Evolutionary conservation across 23 red algal species (phyloP).

Genomic region (Gracilariopsis chorda): DNA sequence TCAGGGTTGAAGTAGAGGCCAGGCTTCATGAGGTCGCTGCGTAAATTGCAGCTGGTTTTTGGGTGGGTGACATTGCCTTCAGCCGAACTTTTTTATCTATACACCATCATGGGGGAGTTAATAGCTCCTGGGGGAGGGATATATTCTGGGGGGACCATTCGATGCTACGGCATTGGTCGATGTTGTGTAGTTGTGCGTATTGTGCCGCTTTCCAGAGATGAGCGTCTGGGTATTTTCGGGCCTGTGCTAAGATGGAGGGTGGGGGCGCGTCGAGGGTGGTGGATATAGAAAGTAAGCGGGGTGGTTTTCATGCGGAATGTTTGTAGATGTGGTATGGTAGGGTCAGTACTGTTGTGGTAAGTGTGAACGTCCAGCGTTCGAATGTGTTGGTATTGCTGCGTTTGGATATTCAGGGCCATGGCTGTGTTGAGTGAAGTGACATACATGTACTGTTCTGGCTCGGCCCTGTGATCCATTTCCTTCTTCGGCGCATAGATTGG

Average conservation of each 20-base stretch:
- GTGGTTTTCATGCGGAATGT: not conserved
- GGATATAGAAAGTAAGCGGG: not conserved
- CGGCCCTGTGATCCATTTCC: no score
- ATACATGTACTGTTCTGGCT: no score
- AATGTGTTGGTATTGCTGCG: not conserved
- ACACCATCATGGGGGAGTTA: not conserved
- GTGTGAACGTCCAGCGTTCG: not conserved
- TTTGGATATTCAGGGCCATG: not conserved
- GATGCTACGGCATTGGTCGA: not conserved
- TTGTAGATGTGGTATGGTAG: not conserved
- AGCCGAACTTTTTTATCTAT: not conserved
- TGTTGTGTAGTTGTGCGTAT: not conserved
- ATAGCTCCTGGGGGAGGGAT: not conserved
- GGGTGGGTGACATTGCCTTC: not conserved
- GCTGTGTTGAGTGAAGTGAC: no score
- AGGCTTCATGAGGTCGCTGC: conserved; percentile 31
- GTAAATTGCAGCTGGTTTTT: conserved; percentile 6
- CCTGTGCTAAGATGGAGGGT: not conserved
- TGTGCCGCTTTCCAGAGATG: not conserved
- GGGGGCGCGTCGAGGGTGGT: not conserved
- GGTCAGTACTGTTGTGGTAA: not conserved
- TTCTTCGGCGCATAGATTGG: not conserved
- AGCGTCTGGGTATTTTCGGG: not conserved
- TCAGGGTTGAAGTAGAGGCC: conserved; percentile 6
- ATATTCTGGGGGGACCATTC: not conserved